Evolutionary conservation across 1,284 basidiomycete genomes (phyloP).

Genomic region (Anthracocystis walkeri): DNA sequence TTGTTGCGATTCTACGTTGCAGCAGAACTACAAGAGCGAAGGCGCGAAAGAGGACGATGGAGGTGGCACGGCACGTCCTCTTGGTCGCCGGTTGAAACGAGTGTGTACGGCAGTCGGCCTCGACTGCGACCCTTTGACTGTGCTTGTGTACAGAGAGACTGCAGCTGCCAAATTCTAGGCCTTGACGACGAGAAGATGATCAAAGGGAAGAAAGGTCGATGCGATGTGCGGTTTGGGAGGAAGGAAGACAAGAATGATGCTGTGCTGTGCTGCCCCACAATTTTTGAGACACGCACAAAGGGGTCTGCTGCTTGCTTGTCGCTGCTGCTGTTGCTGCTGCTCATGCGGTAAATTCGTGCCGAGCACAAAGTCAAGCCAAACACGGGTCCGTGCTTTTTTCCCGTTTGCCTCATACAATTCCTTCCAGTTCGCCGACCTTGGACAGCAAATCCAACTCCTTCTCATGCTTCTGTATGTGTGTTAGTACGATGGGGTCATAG

Average conservation of each 20-base stretch:
- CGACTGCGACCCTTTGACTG: no score
- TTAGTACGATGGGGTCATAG: no score
- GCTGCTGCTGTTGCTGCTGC: no score
- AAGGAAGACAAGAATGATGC: neutral
- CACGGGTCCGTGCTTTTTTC: no score
- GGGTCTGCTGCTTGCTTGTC: neutral
- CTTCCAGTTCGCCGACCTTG: no score
- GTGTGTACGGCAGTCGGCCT: neutral
- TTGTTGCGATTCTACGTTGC: neutral
- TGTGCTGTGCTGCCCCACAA: slow-evolving; percentile 22
- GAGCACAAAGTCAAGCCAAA: no score
- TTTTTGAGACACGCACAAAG: neutral
- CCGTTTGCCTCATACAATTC: no score
- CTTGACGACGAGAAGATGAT: neutral
- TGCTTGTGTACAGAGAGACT: no score
- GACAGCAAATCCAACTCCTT: no score
- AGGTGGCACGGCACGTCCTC: neutral
- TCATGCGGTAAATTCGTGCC: no score
- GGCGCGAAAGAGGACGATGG: slow-evolving; percentile 2
- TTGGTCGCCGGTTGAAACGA: neutral
- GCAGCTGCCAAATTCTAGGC: neutral
- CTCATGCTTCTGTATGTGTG: no score
- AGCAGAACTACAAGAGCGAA: neutral
- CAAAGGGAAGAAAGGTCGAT: slow-evolving; percentile 9
- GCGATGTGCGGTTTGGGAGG: no score